These are phyloP conservation scores for Hypoxylon fragiforme DNA, from an alignment of 495 filamentous ascomycete species.

Conservation along the genomic window DNA sequence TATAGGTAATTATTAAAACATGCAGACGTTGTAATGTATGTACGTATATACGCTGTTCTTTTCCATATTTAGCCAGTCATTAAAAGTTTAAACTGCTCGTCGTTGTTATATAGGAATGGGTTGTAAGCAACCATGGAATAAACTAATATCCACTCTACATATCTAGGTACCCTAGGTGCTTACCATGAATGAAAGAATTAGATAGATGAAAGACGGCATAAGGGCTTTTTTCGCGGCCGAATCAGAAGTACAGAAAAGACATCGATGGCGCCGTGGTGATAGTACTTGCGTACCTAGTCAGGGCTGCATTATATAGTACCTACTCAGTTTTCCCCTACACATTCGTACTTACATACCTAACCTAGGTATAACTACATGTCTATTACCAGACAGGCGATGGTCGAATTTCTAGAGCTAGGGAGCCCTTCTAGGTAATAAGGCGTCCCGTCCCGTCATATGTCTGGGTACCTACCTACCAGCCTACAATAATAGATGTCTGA, in stretches of 20 bases:
- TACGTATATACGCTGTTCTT: background rate
- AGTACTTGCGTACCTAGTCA: too few relatives aligned
- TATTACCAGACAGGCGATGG: too few relatives aligned
- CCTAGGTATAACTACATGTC: too few relatives aligned
- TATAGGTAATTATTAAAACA: slow-evolving; percentile 6
- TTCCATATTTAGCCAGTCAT: slow-evolving; percentile 28
- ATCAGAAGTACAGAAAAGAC: slow-evolving; percentile 6
- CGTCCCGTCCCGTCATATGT: slow-evolving; percentile 20
- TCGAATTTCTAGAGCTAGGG: too few relatives aligned
- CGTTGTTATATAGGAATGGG: slow-evolving; percentile 1
- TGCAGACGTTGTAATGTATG: slow-evolving; percentile 5
- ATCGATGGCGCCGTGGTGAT: background rate
- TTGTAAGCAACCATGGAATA: too few relatives aligned
- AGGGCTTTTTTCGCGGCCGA: background rate
- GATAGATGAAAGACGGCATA: background rate
- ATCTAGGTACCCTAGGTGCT: too few relatives aligned
- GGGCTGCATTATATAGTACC: too few relatives aligned
- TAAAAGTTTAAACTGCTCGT: slow-evolving; percentile 7
- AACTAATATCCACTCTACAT: too few relatives aligned
- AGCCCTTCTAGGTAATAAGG: too few relatives aligned
- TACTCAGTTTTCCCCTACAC: background rate
- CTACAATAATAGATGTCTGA: too few relatives aligned
- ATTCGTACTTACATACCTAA: background rate
- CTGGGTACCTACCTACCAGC: too few relatives aligned
- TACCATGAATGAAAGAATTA: slow-evolving; percentile 1